Base-by-base conservation (phyloP, 208 protist genomes). In the Trypanosomatidae sp. region DNA sequence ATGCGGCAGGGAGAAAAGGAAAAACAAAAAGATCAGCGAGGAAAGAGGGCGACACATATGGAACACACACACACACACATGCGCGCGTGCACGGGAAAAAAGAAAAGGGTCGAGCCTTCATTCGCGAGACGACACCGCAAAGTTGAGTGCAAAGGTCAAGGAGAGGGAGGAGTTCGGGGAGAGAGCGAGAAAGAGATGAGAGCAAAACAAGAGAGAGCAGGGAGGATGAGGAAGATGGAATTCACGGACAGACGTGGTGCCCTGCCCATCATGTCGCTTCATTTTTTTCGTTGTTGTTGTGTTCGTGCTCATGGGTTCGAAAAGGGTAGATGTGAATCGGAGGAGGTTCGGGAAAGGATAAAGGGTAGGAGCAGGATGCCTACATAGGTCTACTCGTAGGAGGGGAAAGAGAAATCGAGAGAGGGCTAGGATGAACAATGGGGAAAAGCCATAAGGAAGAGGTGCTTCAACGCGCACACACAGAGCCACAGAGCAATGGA, bases 381-480 rank as follows among this genome's bases (percentile, higher is more conserved):
- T 3, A 55, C 50, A 9, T 55, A 55, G 50, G 50, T 9, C 22
- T 25, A 28, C 22, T 59, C 13, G 65, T 43, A 55, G 25, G 43
- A 70, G n/a, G 33, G 13, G 19, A 43, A 53, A 56, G 53, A 39
- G 71, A 66, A 53, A 66, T 44, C 30, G 30, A 25, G 36, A 39
- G 36, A 39, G 36, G 36, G 50, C 39, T 46, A n/a, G 22, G 53
- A 69, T 13, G 33, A 67, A 79, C 65, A 64, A 28, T 19, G 58
- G 5, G 30, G 30, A 41, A 41, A 64, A 39, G 58, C 58, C 19
- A 15, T 28, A 64, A 28, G 22, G 50, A 25, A 55, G 50, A 19
- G 22, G 25, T 55, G 50, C 50, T 9, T 28, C 22, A 55, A 9
- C 22, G 1, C 13, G 3, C 50, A 46, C 36, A 22, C 33, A 12